Percentiles rank a stretch among this genome's conserved stretches.
These are phyloP conservation scores for Trichoderma gracile DNA, from an alignment of 2,329 filamentous ascomycete species.

Conservation along the genomic window DNA sequence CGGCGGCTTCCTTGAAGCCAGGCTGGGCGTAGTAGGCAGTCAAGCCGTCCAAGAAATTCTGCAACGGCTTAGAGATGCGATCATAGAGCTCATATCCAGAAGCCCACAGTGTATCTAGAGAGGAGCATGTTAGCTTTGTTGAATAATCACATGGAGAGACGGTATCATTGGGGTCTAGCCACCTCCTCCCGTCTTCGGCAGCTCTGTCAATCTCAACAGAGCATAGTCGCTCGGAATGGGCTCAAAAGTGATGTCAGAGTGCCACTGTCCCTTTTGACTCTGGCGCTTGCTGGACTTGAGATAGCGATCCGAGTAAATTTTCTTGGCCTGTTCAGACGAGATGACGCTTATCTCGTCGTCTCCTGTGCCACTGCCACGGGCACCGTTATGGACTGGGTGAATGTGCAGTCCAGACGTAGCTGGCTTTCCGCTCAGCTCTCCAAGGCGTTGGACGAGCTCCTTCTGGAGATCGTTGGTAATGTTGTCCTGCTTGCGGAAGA, in stretches of 20 bases:
- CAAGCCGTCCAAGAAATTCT: conserved; percentile 49
- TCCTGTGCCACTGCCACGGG: conserved; percentile 44
- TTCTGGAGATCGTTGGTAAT: conserved; percentile 42
- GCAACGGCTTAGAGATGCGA: conserved; percentile 51
- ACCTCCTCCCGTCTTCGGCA: conserved; percentile 58
- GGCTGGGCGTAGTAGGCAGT: conserved; percentile 50
- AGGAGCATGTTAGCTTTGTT: conserved; percentile 25
- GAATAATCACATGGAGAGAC: not conserved
- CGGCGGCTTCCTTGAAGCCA: conserved; percentile 54
- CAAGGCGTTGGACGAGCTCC: conserved; percentile 41
- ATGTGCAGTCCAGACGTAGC: conserved; percentile 53
- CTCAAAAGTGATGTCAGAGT: conserved; percentile 51
- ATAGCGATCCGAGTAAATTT: conserved; percentile 53
- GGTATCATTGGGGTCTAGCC: conserved; percentile 10
- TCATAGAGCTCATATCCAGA: conserved; percentile 63
- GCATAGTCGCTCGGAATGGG: conserved; percentile 59
- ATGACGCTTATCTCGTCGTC: conserved; percentile 50
- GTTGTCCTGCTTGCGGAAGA: conserved; percentile 40
- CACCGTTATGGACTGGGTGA: conserved; percentile 55
- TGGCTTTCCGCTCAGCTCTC: conserved; percentile 42
- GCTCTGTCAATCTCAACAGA: conserved; percentile 56
- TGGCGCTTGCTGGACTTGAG: conserved; percentile 35
- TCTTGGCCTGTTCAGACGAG: conserved; percentile 41
- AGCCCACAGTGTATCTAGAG: conserved; percentile 52
- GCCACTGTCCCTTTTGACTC: conserved; percentile 40